Base-by-base conservation (phyloP, 2,329 filamentous ascomycete genomes). In the Pseudocercospora ulei region DNA sequence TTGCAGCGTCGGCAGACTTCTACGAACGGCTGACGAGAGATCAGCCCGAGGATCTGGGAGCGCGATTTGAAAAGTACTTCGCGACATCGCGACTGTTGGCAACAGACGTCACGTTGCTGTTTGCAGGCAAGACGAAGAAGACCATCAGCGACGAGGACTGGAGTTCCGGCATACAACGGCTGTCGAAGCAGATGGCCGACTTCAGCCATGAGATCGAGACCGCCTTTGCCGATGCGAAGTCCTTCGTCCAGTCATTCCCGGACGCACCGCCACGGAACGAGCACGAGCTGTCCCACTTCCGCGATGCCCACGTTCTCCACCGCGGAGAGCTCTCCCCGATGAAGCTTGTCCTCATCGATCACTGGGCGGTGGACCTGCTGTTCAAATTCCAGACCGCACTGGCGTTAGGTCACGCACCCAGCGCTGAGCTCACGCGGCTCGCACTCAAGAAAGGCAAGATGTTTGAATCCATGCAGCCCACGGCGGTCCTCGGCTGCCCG, bases 351-450 rank as follows among this genome's bases (percentile, higher is more conserved):
- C 69, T 71, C 40, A 73, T 85, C 43, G 85, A 94, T 56, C 83
- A 84, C 67, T 77, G 83, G 57, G 80, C 80, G 5, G 75, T 87
- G 14, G 71, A 80, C 31, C 69, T 90, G 42, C 84, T 94, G 79
- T 85, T 85, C 61, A 76, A 77, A 49, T 78, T 80, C 50, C 82
- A 90, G 52, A 73, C 78, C 1, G 71, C 76, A 3, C 65, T 73
- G 34, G 67, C 72, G 1, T 61, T 75, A 35, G 43, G 39, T 29
- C 64, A 72, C 63, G 52, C 66, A 1, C 61, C 67, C 4, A 55
- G 65, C 7, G 58, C 68, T 7, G 75, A 81, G 36, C 54, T 88
- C 38, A 66, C 67, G 3, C 59, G 67, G 1, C 69, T 81, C 41
- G 80, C 84, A 1, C 73, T 80, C 49, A 71, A 73, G 37, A 78